Percentiles rank a stretch among this genome's conserved stretches.
Conservation (phyloP, 106 monocot species). For the Agapanthus africanus region DNA sequence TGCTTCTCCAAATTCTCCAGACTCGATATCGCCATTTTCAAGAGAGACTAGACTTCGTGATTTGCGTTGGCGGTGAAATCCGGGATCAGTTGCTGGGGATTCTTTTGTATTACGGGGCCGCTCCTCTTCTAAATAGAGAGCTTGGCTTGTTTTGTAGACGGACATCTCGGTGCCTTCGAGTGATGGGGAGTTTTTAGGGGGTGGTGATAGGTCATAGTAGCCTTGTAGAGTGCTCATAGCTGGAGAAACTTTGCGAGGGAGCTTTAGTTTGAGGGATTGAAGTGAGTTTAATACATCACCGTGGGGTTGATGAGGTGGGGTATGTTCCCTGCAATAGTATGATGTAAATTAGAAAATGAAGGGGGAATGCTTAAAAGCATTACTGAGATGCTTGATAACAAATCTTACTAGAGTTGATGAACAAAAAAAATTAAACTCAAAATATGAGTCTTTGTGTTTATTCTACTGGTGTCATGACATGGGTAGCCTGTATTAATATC, state of each 20-base stretch:
- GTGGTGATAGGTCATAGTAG: slow-evolving; percentile 47
- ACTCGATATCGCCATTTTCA: slow-evolving; percentile 20
- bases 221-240: slow-evolving; percentile 80
- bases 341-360: background rate
- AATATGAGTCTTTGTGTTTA: no score
- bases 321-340: slow-evolving; percentile 42
- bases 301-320: slow-evolving; percentile 27
- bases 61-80: slow-evolving; percentile 30
- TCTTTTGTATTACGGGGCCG: background rate
- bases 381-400: no score
- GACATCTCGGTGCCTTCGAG: slow-evolving; percentile 60
- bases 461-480: no score
- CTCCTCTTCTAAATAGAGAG: slow-evolving; percentile 26
- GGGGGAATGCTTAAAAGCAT: background rate
- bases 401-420: no score
- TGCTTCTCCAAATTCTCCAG: slow-evolving; percentile 1
- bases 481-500: no score
- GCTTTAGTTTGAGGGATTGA: slow-evolving; percentile 35
- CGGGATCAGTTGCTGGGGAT: slow-evolving; percentile 34
- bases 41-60: slow-evolving; percentile 33
- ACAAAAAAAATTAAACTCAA: no score
- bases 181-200: slow-evolving; percentile 17
- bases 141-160: slow-evolving; percentile 27
- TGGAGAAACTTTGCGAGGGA: slow-evolving; percentile 29
- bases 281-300: slow-evolving; percentile 52